These are phyloP conservation scores for Penicillium taxi DNA, from an alignment of 495 filamentous ascomycete species.

Conservation along the genomic window DNA sequence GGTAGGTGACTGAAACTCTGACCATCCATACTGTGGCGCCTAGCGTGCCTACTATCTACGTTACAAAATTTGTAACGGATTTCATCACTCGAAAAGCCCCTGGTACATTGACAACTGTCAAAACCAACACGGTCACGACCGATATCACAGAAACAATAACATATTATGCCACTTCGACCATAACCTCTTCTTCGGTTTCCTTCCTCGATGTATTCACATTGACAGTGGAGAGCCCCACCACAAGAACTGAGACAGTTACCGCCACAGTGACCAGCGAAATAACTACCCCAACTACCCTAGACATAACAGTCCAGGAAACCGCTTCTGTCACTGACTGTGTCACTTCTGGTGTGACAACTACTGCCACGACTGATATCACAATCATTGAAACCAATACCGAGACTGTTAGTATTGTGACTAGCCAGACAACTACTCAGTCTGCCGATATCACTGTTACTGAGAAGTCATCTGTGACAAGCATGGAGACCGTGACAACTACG, in stretches of 20 bases:
- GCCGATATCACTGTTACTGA: background rate
- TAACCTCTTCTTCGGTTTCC: background rate
- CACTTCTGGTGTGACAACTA: background rate
- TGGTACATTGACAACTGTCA: background rate
- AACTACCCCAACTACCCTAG: background rate
- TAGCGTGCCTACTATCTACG: background rate
- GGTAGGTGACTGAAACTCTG: background rate
- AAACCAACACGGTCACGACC: background rate
- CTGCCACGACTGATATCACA: background rate
- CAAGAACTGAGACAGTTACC: background rate
- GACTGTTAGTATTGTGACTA: slow-evolving; percentile 1
- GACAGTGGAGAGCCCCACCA: background rate
- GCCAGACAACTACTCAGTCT: background rate
- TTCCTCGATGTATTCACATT: background rate
- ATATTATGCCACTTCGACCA: background rate
- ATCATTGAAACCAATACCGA: background rate
- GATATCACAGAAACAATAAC: background rate
- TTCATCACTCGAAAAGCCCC: background rate
- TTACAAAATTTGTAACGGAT: background rate
- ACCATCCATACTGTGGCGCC: slow-evolving; percentile 2
- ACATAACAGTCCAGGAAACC: background rate
- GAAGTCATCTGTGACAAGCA: slow-evolving; percentile 1
- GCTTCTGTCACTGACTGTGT: slow-evolving; percentile 1
- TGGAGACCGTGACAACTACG: background rate
- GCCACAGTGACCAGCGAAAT: background rate